Conservation (phyloP, 2,329 filamentous ascomycete genomes). For the Aureobasidium sp. region DNA sequence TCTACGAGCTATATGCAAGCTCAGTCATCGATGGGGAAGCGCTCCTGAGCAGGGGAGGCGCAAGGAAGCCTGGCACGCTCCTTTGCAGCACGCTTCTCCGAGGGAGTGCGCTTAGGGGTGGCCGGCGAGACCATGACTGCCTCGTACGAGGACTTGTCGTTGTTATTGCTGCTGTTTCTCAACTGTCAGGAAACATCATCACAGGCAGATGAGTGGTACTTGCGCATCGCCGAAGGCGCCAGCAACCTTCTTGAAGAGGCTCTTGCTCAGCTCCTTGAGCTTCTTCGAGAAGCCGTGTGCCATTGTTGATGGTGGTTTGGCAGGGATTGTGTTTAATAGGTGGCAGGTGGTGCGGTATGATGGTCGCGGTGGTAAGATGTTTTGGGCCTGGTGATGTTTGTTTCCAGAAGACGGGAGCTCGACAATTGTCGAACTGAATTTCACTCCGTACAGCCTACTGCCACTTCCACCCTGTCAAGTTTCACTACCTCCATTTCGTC, state of each 20-base stretch:
- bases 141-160: neutral
- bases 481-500: too few species aligned
- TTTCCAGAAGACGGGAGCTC: neutral
- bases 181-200: too few species aligned
- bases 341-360: neutral
- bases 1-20: neutral
- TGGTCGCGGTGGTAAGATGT: neutral
- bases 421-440: neutral
- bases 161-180: neutral
- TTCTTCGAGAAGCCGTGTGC: neutral
- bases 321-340: neutral
- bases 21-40: neutral
- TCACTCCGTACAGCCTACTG: neutral
- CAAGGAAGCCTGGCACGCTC: neutral
- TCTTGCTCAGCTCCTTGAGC: neutral
- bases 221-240: neutral
- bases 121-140: neutral
- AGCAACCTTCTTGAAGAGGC: neutral
- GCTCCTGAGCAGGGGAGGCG: neutral
- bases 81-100: neutral
- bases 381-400: neutral
- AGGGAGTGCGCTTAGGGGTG: neutral
- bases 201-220: neutral
- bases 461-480: neutral
- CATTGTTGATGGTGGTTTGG: neutral